A percentile compares a stretch with the other conserved stretches of the same genome.
Evolutionary conservation across 345 rosid species (phyloP).

Genomic region (Microthlaspi erraticum): DNA sequence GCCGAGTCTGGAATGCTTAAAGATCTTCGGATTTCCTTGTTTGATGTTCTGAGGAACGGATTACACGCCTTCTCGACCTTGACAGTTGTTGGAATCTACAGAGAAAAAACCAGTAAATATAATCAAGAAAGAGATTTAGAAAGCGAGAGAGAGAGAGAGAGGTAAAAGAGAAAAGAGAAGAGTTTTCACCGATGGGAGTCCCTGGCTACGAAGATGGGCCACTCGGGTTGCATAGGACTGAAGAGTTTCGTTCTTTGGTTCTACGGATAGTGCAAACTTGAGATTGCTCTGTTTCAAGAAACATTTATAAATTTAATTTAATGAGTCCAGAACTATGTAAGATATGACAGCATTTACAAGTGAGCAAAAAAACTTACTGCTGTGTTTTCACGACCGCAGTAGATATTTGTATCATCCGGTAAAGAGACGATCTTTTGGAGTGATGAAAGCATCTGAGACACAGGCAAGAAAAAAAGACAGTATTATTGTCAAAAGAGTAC

Average conservation of each 20-base stretch:
- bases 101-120: neutral
- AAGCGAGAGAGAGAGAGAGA: neutral
- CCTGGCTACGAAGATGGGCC: constrained; percentile 82
- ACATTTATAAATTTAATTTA: constrained; percentile 10
- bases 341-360: neutral
- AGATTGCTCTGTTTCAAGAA: constrained; percentile 69
- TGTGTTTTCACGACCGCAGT: constrained; percentile 93
- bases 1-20: constrained; percentile 67
- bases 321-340: constrained; percentile 7
- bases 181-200: constrained; percentile 71
- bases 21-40: constrained; percentile 64
- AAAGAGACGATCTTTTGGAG: constrained; percentile 70
- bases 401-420: constrained; percentile 86
- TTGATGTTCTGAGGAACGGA: constrained; percentile 85
- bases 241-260: constrained; percentile 88
- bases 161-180: neutral
- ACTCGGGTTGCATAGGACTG: constrained; percentile 77
- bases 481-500: constrained; percentile 5
- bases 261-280: constrained; percentile 88
- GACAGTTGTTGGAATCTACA: constrained; percentile 77
- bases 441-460: constrained; percentile 84
- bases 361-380: constrained; percentile 58
- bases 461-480: neutral
- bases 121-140: neutral
- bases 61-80: constrained; percentile 89